A percentile compares a stretch with the other conserved stretches of the same genome.
Conservation (phyloP, 179 eudicot species). For the Patellifolia procumbens region DNA sequence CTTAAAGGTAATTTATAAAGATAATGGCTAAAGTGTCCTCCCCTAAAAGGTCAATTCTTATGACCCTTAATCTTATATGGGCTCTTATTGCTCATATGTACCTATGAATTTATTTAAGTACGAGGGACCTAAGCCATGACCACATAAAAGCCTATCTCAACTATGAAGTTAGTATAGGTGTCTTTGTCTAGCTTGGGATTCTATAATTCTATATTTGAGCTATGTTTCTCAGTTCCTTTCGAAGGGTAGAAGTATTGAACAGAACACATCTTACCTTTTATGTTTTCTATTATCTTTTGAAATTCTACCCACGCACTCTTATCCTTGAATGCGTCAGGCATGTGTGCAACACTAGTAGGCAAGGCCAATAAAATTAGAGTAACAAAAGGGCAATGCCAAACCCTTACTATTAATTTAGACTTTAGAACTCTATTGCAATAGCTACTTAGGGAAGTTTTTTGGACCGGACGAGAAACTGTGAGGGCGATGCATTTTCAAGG, state of each 20-base stretch:
- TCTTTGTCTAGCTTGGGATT: neutral
- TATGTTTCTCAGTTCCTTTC: neutral
- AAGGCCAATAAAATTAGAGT: neutral
- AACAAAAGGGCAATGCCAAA: neutral
- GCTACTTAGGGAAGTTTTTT: neutral
- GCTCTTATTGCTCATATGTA: neutral
- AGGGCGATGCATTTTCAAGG: too few relatives aligned
- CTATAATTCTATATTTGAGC: neutral
- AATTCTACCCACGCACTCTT: neutral
- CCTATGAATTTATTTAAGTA: neutral
- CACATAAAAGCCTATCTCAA: neutral
- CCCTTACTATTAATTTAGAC: neutral
- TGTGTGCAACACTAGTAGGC: neutral
- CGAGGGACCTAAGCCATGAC: neutral
- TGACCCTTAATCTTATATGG: neutral
- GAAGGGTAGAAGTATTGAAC: neutral
- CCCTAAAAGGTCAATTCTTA: neutral
- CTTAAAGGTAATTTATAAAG: too few relatives aligned
- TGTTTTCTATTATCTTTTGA: neutral
- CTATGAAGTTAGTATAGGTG: neutral
- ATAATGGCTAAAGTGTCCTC: too few relatives aligned
- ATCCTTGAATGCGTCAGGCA: neutral
- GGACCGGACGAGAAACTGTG: too few relatives aligned
- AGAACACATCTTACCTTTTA: neutral
- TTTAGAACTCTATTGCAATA: neutral